phyloP scores from a whole-genome alignment of 805 yeast species.

The Lipomyces sp. region DNA sequence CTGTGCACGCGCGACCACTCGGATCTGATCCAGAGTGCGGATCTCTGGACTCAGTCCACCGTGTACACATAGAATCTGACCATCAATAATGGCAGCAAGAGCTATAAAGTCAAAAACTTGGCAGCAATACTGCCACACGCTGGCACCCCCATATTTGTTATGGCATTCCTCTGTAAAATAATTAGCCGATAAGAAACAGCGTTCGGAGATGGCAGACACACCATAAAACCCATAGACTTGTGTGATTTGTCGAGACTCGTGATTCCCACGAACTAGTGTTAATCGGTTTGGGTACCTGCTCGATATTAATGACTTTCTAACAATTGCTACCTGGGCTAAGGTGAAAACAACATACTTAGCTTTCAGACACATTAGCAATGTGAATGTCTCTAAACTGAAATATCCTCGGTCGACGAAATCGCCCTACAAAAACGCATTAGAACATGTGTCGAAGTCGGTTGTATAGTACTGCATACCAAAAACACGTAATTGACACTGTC shows the following conservation, averaged over 20 bases:
- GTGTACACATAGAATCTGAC: constrained; percentile 91
- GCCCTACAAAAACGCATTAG: constrained; percentile 52
- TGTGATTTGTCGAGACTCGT: constrained; percentile 96
- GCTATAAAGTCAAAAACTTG: constrained; percentile 94
- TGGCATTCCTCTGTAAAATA: constrained; percentile 84
- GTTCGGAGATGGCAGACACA: constrained; percentile 74
- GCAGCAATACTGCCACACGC: constrained; percentile 94
- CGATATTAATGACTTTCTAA: neutral
- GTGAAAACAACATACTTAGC: constrained; percentile 55
- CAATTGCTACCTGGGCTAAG: neutral
- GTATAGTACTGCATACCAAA: constrained; percentile 45
- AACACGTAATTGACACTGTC: constrained; percentile 80
- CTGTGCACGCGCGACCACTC: constrained; percentile 93
- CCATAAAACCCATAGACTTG: constrained; percentile 98
- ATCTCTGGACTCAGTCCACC: constrained; percentile 98
- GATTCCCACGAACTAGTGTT: constrained; percentile 96
- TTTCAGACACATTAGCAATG: constrained; percentile 88
- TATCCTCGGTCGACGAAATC: constrained; percentile 99
- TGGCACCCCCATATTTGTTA: constrained; percentile 86
- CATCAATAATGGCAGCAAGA: constrained; percentile 94
- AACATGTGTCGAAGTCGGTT: neutral
- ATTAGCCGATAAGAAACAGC: neutral
- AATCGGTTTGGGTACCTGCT: constrained; percentile 72
- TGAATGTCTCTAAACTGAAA: constrained; percentile 90
- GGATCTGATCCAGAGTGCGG: constrained; percentile 93